Conservation (phyloP, 192 early-diverging fungal species). For the Podila horticola region DNA sequence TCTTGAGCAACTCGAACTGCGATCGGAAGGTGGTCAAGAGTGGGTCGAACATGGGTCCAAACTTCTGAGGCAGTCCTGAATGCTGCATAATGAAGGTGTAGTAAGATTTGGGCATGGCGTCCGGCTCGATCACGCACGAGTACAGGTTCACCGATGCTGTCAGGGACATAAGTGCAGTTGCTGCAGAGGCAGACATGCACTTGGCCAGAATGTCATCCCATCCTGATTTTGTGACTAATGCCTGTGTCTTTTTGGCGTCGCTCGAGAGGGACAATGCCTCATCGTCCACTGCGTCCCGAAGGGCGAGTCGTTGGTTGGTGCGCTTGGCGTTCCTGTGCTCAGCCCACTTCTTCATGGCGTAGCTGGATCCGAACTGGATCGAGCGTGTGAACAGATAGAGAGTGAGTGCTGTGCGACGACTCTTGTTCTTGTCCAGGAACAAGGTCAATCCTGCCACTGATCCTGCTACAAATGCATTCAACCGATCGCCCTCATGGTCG, state of each 20-base stretch:
- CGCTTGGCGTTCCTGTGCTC: constrained; percentile 41
- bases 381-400: constrained; percentile 73
- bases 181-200: constrained; percentile 47
- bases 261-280: constrained; percentile 18
- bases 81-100: constrained; percentile 63
- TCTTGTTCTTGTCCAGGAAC: constrained; percentile 66
- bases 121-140: constrained; percentile 62
- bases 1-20: constrained; percentile 28
- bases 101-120: constrained; percentile 68
- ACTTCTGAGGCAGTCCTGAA: constrained; percentile 53
- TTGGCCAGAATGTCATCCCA: constrained; percentile 63
- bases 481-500: constrained; percentile 58
- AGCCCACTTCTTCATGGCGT: constrained; percentile 70
- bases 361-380: constrained; percentile 68
- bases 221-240: constrained; percentile 19
- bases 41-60: constrained; percentile 56
- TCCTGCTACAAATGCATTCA: constrained; percentile 73
- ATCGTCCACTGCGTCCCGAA: constrained; percentile 19
- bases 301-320: constrained; percentile 21
- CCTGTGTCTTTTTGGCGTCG: constrained; percentile 7
- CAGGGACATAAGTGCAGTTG: constrained; percentile 59
- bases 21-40: constrained; percentile 42
- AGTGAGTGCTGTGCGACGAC: constrained; percentile 69
- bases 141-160: constrained; percentile 61
- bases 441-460: constrained; percentile 68